Evolutionary conservation across 2,329 filamentous ascomycete genomes (phyloP), one percentile per base, ranked within the genome.

Genomic region (Fusarium haematococcum): DNA sequence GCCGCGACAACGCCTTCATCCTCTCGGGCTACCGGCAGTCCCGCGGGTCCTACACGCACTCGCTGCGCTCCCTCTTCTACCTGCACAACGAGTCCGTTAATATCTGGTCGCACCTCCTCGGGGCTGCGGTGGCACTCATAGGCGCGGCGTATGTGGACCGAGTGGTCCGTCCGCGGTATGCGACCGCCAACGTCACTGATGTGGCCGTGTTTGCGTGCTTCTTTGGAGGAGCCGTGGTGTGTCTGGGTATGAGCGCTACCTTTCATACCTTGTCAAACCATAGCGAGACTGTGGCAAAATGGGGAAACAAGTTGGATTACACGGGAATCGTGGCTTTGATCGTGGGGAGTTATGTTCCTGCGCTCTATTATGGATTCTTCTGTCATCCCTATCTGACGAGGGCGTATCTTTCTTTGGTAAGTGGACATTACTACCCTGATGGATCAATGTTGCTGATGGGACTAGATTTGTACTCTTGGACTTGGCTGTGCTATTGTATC

Each of bases 271-370:
- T 98, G 57, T 91, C 88, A 25, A 98, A 98, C 75, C 97, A 99
- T 82, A 97, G 94, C 20, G 90, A 91, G 41, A 83, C 84, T 2
- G 94, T 98, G 16, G 91, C 93, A 3, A 92, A 90, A 71, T 94
- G 95, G 86, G 95, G 95, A 13, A 98, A 98, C 81, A 94, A 97
- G 82, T 85, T 98, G 66, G 97, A 99, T 81, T 98, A 99, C 81
- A 90, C 96, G 6, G 97, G 97, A 8, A 99, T 99, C 77, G 94
- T 98, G 33, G 90, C 92, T 58, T 85, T 99, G 75, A 98, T 98
- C 68, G 94, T 96, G 75, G 97, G 97, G 8, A 96, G 93, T 81
- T 98, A 96, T 80, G 90, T 98, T 54, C 95, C 97, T 3, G 93
- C 94, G 59, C 83, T 99, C 68, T 97, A 94, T 82, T 98, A 97